Conservation (phyloP, 2,329 filamentous ascomycete genomes). For the Aspergillus sp. region DNA sequence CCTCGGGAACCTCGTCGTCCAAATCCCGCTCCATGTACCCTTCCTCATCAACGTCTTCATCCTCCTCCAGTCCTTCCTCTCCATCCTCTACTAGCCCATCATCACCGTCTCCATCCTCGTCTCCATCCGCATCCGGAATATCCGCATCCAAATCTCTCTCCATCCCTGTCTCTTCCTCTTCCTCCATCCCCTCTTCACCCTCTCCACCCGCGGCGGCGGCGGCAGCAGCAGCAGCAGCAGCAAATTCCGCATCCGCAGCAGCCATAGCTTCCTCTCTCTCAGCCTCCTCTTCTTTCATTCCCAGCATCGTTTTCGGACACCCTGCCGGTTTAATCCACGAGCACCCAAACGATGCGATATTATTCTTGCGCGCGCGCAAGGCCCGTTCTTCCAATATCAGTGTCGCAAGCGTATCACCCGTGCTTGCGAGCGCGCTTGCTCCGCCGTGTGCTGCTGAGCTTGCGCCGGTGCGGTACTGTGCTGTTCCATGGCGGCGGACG, state of each 20-base stretch:
- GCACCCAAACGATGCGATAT: slow-evolving; percentile 83
- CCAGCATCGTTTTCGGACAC: slow-evolving; percentile 83
- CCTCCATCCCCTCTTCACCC: slow-evolving; percentile 39
- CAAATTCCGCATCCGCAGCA: slow-evolving; percentile 71
- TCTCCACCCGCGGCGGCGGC: slow-evolving; percentile 55
- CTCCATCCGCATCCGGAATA: slow-evolving; percentile 45
- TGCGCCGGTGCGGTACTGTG: background rate
- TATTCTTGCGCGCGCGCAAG: slow-evolving; percentile 72
- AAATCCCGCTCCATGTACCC: slow-evolving; percentile 59
- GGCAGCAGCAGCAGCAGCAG: slow-evolving; percentile 46
- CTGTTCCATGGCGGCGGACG: slow-evolving; percentile 13
- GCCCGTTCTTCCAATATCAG: slow-evolving; percentile 75
- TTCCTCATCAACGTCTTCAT: slow-evolving; percentile 55
- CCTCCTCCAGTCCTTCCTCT: slow-evolving; percentile 49
- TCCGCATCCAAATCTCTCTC: slow-evolving; percentile 48
- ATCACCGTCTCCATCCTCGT: slow-evolving; percentile 40
- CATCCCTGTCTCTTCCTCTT: slow-evolving; percentile 39
- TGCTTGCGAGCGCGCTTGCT: background rate
- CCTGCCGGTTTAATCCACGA: slow-evolving; percentile 90
- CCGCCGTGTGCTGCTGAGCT: slow-evolving; percentile 4
- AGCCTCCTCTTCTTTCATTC: slow-evolving; percentile 82
- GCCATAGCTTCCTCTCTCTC: slow-evolving; percentile 85
- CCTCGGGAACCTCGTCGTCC: slow-evolving; percentile 73
- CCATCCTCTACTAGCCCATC: slow-evolving; percentile 29
- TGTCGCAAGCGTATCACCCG: slow-evolving; percentile 62